These are phyloP conservation scores for Globisporangium polare DNA, from an alignment of 352 stramenopile genomes.

Conservation along the genomic window DNA sequence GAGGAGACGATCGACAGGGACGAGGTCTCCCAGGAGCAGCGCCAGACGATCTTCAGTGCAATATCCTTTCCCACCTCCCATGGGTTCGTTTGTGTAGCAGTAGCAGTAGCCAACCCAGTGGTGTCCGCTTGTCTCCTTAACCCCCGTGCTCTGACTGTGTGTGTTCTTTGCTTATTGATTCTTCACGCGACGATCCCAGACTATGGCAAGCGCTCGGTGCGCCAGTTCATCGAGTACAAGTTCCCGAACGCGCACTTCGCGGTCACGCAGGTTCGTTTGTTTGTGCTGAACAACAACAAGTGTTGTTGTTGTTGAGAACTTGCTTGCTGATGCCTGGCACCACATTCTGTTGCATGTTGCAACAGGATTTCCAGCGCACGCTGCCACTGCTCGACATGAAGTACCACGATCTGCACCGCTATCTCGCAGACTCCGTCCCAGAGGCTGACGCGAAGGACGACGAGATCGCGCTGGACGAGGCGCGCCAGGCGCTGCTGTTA, in stretches of 20 bases:
- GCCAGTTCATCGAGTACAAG: slow-evolving; percentile 71
- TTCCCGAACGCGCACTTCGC: slow-evolving; percentile 59
- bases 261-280: slow-evolving; percentile 53
- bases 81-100: background rate
- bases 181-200: slow-evolving; percentile 70
- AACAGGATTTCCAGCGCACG: slow-evolving; percentile 68
- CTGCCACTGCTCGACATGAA: slow-evolving; percentile 43
- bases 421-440: slow-evolving; percentile 13
- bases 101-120: background rate
- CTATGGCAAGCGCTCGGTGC: slow-evolving; percentile 71
- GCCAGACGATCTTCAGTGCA: slow-evolving; percentile 78
- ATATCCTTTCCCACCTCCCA: slow-evolving; percentile 47
- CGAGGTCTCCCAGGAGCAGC: slow-evolving; percentile 23
- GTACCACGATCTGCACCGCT: slow-evolving; percentile 38
- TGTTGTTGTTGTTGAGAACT: too few relatives aligned
- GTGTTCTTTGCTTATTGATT: slow-evolving; percentile 19
- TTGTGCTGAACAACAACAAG: background rate
- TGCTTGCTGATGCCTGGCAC: too few relatives aligned
- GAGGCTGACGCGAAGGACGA: slow-evolving; percentile 2
- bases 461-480: slow-evolving; percentile 19
- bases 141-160: slow-evolving; percentile 1
- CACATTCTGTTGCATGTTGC: slow-evolving; percentile 13
- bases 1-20: slow-evolving; percentile 15
- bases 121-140: slow-evolving; percentile 19
- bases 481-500: slow-evolving; percentile 41